A percentile compares a stretch with the other conserved stretches of the same genome.
phyloP scores from a whole-genome alignment of 371 early-diverging fungal genomes.

The Syncephalastrum monosporum region DNA sequence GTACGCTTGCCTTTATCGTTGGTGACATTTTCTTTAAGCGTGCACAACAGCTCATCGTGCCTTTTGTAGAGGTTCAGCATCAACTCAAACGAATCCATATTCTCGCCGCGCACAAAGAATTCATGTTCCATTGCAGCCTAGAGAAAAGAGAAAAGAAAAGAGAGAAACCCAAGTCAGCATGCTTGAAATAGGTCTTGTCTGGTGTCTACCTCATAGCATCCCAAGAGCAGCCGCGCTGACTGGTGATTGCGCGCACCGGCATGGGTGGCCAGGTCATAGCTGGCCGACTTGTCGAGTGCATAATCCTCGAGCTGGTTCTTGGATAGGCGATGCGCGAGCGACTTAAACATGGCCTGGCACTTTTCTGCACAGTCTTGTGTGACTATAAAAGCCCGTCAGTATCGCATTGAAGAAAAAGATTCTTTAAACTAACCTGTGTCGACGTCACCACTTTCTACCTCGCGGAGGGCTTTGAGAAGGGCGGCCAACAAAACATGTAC shows the following conservation, averaged over 20 bases:
- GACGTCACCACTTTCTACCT: not conserved
- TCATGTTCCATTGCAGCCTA: slow-evolving; percentile 47
- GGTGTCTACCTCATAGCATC: slow-evolving; percentile 50
- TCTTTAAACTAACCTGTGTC: too few relatives aligned
- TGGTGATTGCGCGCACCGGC: slow-evolving; percentile 52
- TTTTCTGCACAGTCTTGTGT: slow-evolving; percentile 7
- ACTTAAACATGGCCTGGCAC: slow-evolving; percentile 3
- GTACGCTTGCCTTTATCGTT: slow-evolving; percentile 32
- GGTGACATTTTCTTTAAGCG: slow-evolving; percentile 29
- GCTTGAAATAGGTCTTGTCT: not conserved
- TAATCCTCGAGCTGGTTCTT: slow-evolving; percentile 53
- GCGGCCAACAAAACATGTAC: slow-evolving; percentile 35
- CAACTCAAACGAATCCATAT: slow-evolving; percentile 24
- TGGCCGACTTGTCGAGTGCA: slow-evolving; percentile 54
- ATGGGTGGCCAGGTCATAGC: slow-evolving; percentile 49
- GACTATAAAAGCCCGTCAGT: slow-evolving; percentile 9
- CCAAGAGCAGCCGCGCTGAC: slow-evolving; percentile 43
- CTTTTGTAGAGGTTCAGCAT: slow-evolving; percentile 40
- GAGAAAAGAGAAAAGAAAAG: not conserved
- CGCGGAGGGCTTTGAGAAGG: slow-evolving; percentile 25
- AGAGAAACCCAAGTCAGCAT: too few relatives aligned
- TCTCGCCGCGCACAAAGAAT: slow-evolving; percentile 19
- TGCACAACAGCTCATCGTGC: slow-evolving; percentile 22
- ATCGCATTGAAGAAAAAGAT: not conserved
- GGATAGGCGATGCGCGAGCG: slow-evolving; percentile 27